phyloP scores from a whole-genome alignment of 371 early-diverging fungal genomes.

The Thermomucor indicae-seudaticae region DNA sequence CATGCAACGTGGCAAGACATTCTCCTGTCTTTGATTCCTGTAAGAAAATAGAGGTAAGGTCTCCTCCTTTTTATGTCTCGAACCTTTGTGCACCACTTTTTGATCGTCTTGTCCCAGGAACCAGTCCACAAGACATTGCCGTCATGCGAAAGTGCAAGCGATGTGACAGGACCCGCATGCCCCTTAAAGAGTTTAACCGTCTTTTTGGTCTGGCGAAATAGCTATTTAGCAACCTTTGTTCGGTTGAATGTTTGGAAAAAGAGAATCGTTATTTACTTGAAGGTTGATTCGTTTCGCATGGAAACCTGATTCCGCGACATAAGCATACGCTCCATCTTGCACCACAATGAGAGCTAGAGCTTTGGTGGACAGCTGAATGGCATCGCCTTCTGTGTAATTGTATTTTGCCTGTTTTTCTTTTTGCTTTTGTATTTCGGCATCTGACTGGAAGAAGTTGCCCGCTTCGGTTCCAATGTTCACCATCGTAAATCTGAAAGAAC shows the following conservation, averaged over 20 bases:
- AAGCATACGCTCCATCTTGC: constrained; percentile 32
- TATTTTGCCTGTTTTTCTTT: constrained; percentile 57
- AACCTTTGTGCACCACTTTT: constrained; percentile 66
- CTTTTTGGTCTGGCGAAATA: constrained; percentile 57
- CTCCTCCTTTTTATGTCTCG: background rate
- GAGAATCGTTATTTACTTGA: constrained; percentile 21
- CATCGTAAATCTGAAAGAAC: constrained; percentile 19
- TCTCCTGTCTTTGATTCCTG: constrained; percentile 57
- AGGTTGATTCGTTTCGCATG: constrained; percentile 53
- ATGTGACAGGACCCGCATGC: constrained; percentile 82
- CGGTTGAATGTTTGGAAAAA: background rate
- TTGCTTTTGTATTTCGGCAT: constrained; percentile 61
- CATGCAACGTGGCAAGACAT: constrained; percentile 47
- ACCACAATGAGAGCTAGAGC: constrained; percentile 47
- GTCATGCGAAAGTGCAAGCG: constrained; percentile 46
- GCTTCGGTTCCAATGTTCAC: constrained; percentile 54
- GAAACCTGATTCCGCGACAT: constrained; percentile 62
- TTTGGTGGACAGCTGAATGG: constrained; percentile 61
- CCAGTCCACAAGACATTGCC: constrained; percentile 62
- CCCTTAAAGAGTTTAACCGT: constrained; percentile 62
- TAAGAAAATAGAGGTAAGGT: background rate
- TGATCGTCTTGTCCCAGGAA: constrained; percentile 81
- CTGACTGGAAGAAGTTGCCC: constrained; percentile 76
- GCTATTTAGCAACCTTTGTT: background rate
- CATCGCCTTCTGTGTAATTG: constrained; percentile 59